A percentile compares a stretch with the other conserved stretches of the same genome.
Conservation (phyloP, 2,329 filamentous ascomycete genomes). For the Cytospora mali region DNA sequence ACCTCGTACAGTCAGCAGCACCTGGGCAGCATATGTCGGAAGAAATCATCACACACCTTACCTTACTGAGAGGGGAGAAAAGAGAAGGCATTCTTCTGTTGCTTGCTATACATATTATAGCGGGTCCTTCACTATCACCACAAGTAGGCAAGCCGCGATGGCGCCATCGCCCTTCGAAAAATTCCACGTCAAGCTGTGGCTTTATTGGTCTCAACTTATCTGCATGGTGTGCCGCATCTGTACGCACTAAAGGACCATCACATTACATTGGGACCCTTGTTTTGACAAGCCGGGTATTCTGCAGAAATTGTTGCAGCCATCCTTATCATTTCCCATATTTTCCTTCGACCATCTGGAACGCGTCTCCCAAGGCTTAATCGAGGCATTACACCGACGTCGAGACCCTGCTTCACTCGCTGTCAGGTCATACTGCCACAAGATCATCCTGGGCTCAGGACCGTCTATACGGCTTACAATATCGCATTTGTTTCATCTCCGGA, state of each 20-base stretch:
- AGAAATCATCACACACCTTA: background rate
- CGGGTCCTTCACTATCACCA: background rate
- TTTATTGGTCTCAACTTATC: background rate
- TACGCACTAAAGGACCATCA: background rate
- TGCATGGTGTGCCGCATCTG: background rate
- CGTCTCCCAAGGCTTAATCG: background rate
- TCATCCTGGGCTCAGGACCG: background rate
- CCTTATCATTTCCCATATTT: background rate
- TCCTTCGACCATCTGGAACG: background rate
- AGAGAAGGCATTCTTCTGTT: background rate
- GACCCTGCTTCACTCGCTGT: background rate
- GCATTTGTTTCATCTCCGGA: background rate
- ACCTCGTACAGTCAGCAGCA: too few relatives aligned
- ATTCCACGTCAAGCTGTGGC: background rate
- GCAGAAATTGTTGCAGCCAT: background rate
- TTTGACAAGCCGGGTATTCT: background rate
- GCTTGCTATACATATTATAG: background rate
- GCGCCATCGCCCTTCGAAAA: background rate
- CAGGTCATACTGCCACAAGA: background rate
- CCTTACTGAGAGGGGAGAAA: too few relatives aligned
- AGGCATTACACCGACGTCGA: background rate
- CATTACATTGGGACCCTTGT: background rate
- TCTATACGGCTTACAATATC: background rate
- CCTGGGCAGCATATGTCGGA: too few relatives aligned
- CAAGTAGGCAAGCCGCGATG: background rate